Conservation (phyloP, 768 basidiomycete species). For the Boletus fagicola region DNA sequence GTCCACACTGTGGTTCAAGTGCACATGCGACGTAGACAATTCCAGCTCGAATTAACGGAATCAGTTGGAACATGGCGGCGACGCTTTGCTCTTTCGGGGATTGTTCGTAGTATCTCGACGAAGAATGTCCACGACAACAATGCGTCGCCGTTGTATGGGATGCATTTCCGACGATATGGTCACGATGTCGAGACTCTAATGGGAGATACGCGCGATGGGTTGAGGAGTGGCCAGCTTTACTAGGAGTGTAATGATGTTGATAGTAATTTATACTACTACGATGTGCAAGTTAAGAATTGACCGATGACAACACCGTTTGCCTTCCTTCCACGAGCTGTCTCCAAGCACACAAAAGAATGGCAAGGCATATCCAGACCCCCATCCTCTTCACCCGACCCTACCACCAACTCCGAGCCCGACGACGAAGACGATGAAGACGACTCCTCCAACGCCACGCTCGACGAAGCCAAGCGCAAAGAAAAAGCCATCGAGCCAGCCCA, state of each 20-base stretch:
- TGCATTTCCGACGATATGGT: background rate
- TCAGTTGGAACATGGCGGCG: background rate
- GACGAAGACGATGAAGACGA: constrained; percentile 6
- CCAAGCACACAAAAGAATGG: constrained; percentile 33
- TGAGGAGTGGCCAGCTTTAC: background rate
- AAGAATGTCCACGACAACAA: background rate
- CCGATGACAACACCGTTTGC: constrained; percentile 35
- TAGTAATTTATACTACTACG: background rate
- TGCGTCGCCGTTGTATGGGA: background rate
- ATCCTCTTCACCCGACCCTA: constrained; percentile 7
- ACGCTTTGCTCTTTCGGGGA: background rate
- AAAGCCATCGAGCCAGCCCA: constrained; percentile 14
- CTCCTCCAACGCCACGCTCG: background rate
- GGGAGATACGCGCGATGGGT: background rate
- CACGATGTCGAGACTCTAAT: background rate
- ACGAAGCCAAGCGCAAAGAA: constrained; percentile 29
- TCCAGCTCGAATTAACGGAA: background rate
- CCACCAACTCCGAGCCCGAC: constrained; percentile 1
- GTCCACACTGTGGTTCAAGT: background rate
- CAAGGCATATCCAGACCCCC: constrained; percentile 14
- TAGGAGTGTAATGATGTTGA: background rate
- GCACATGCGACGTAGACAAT: background rate
- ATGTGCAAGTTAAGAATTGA: background rate
- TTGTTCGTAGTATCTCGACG: no score
- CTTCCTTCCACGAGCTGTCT: constrained; percentile 49